Evolutionary conservation across 1,139 yeast genomes (phyloP).

Genomic region (Candida freyschussii): DNA sequence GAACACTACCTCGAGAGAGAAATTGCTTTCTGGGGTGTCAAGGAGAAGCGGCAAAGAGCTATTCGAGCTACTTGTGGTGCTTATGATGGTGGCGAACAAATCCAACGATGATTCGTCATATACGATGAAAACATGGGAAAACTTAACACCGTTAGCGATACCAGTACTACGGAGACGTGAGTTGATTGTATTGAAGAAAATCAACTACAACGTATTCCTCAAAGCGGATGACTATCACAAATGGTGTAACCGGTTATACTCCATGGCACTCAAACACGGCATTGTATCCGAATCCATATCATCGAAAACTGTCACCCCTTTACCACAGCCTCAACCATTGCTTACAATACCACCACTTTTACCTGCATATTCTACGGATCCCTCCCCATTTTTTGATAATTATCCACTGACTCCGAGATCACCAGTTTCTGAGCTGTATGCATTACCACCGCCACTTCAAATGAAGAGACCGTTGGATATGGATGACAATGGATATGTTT

Average conservation of each 20-base stretch:
- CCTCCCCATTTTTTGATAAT: conserved; percentile 4
- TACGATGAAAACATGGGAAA: conserved; percentile 48
- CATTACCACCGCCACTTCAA: neutral
- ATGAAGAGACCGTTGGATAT: conserved; percentile 1
- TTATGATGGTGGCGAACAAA: conserved; percentile 45
- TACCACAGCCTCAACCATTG: conserved; percentile 5
- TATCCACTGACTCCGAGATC: conserved; percentile 22
- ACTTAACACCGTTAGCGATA: conserved; percentile 21
- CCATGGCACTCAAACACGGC: conserved; percentile 8
- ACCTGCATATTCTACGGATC: conserved; percentile 1
- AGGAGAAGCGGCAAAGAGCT: conserved; percentile 12
- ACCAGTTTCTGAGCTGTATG: conserved; percentile 12
- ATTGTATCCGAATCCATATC: conserved; percentile 6
- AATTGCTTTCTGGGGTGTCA: conserved; percentile 7
- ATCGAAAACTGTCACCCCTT: too few species aligned
- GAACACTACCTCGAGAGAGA: conserved; percentile 11
- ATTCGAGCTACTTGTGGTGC: conserved; percentile 24
- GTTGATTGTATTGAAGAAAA: conserved; percentile 17
- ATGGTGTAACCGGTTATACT: conserved; percentile 11
- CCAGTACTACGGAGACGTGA: conserved; percentile 17
- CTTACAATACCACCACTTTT: conserved; percentile 5
- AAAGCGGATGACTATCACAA: conserved; percentile 8
- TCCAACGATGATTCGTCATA: conserved; percentile 48
- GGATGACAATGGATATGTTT: neutral
- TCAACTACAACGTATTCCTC: conserved; percentile 21